These are phyloP conservation scores for Lecanosticta acicola DNA, from an alignment of 2,329 filamentous ascomycete genomes.

Conservation along the genomic window DNA sequence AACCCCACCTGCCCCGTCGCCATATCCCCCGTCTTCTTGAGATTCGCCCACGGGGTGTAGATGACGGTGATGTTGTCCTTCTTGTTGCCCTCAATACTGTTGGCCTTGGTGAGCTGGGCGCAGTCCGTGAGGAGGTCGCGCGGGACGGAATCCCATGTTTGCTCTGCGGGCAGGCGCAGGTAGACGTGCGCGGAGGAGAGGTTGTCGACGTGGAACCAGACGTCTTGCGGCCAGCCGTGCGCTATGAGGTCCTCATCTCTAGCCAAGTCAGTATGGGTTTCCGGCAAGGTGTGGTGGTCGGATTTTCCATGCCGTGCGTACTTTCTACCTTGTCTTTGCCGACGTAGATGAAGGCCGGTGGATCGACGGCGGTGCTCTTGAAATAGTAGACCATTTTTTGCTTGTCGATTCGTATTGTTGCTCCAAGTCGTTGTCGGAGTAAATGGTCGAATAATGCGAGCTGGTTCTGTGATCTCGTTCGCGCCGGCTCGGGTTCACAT, in stretches of 20 bases:
- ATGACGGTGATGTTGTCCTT: constrained; percentile 96
- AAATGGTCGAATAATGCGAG: no score
- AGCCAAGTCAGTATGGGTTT: constrained; percentile 25
- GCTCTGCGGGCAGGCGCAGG: constrained; percentile 68
- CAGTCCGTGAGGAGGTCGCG: constrained; percentile 73
- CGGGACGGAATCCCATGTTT: constrained; percentile 79
- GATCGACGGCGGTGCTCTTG: constrained; percentile 75
- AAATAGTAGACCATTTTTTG: constrained; percentile 90
- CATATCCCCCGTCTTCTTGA: constrained; percentile 95
- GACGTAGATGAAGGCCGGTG: constrained; percentile 84
- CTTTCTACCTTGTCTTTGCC: constrained; percentile 99
- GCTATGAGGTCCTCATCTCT: constrained; percentile 95
- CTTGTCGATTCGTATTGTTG: background rate
- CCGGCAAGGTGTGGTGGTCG: background rate
- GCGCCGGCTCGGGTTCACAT: background rate
- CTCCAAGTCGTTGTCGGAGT: no score
- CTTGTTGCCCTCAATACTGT: constrained; percentile 99
- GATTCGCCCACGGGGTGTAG: constrained; percentile 95
- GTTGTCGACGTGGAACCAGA: constrained; percentile 99
- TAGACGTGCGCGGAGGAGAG: constrained; percentile 96
- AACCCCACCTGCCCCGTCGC: constrained; percentile 91
- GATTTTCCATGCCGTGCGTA: no score
- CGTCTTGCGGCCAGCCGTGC: constrained; percentile 88
- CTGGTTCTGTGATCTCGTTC: no score
- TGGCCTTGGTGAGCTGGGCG: constrained; percentile 96